Evolutionary conservation across 768 basidiomycete species (phyloP), one percentile per base, ranked within the genome.

Genomic region (Nidularia pulvinata): DNA sequence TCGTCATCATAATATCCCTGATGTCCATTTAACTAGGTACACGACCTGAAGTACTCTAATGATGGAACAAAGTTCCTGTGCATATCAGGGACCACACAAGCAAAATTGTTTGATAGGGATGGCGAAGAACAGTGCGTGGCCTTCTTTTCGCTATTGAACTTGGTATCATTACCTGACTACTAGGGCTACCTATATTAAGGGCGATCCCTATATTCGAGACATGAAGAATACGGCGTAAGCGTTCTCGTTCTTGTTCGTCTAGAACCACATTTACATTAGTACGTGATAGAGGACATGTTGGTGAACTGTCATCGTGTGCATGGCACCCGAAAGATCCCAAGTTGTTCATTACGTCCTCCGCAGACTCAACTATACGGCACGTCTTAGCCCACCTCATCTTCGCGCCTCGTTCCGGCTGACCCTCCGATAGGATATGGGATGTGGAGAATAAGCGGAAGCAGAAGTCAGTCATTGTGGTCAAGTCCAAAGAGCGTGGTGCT

Each of bases 151-250:
- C 44, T 49, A 34, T 50, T 51, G 62, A 60, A 57, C 19, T 63
- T 59, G 61, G 69, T 77, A 68, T 74, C 70, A 74, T 78, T 67
- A 83, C 76, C 74, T 79, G 72, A 79, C 76, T 62, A 52, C 53
- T 62, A 89, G 90, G 71, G 84, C 86, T 57, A 86, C 86, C 54
- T 89, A 81, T 68, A 78, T 93, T 65, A 98, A 98, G 73, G 97
- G 97, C 34, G 97, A 99, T 72, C 93, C 91, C 55, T 99, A 98
- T 68, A 91, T 99, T 60, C 89, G 97, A 52, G 97, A 99, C 72
- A 95, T 99, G 92, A 93, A 93, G 70, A 89, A 98, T 65, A 99
- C 97, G n/a, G 81, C 89, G 96, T 96, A 62, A 59, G 94, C 76
- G 14, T 51, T n/a, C 32, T 10, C 30, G 30, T 48, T 52, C 46